Percentiles rank a stretch among this genome's conserved stretches.
phyloP scores from a whole-genome alignment of 768 basidiomycete genomes.

The Hericium alpestre region DNA sequence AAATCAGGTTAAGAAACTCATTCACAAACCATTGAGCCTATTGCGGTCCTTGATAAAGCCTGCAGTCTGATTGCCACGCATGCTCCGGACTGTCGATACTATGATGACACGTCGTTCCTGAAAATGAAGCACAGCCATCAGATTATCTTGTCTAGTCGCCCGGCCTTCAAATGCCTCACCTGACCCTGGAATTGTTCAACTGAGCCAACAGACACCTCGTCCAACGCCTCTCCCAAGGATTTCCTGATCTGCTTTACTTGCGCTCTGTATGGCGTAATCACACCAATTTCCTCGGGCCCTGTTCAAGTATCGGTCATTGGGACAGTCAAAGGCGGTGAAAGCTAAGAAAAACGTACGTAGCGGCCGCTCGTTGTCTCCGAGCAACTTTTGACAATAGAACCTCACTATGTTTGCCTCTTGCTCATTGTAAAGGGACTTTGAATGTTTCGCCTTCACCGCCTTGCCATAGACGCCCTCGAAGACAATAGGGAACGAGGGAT shows the following conservation, averaged over 20 bases:
- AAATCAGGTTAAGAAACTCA: not conserved
- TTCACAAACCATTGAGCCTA: slow-evolving; percentile 28
- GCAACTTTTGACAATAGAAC: slow-evolving; percentile 21
- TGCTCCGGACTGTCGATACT: slow-evolving; percentile 27
- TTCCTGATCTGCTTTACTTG: slow-evolving; percentile 24
- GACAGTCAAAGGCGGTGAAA: not conserved
- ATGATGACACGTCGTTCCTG: slow-evolving; percentile 30
- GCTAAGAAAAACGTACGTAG: slow-evolving; percentile 18
- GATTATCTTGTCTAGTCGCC: not conserved
- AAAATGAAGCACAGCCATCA: not conserved
- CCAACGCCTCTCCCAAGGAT: slow-evolving; percentile 12
- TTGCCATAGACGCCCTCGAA: slow-evolving; percentile 25
- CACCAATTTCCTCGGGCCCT: slow-evolving; percentile 25
- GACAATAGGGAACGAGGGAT: slow-evolving; percentile 23
- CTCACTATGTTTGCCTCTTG: slow-evolving; percentile 26
- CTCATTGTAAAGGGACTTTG: slow-evolving; percentile 33
- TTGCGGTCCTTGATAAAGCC: slow-evolving; percentile 26
- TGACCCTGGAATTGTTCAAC: slow-evolving; percentile 35
- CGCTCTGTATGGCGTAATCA: slow-evolving; percentile 31
- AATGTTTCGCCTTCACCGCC: slow-evolving; percentile 24
- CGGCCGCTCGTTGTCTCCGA: slow-evolving; percentile 16
- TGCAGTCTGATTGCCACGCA: slow-evolving; percentile 15
- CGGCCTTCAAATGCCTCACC: slow-evolving; percentile 14
- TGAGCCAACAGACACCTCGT: slow-evolving; percentile 23
- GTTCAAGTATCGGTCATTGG: not conserved